Evolutionary conservation across 2,329 filamentous ascomycete species (phyloP).

Genomic region (Tympanopsis confertula): DNA sequence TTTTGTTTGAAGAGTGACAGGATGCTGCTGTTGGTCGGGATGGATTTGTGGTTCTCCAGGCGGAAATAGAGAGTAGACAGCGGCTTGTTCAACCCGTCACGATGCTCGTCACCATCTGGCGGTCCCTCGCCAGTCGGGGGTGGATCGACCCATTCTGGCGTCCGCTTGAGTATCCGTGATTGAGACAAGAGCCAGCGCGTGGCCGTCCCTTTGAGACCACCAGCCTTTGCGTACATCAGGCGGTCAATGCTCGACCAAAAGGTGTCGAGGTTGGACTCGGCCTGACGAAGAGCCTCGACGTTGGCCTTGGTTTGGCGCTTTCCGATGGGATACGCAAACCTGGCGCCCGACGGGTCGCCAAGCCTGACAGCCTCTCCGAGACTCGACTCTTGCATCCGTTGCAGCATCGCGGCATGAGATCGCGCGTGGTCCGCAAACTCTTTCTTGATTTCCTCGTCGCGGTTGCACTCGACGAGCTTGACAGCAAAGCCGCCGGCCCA

Average conservation of each 20-base stretch:
- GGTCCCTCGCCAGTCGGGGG: too few relatives aligned
- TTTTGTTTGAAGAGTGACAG: too few relatives aligned
- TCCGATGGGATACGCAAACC: conserved; percentile 28
- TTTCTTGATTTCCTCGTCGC: conserved; percentile 11
- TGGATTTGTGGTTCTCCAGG: neutral
- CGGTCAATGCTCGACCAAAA: conserved; percentile 29
- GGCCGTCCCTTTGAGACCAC: neutral
- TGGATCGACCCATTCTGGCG: conserved; percentile 34
- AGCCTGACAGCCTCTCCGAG: too few relatives aligned
- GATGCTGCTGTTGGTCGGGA: conserved; percentile 7
- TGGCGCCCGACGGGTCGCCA: conserved; percentile 19
- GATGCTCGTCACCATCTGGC: neutral
- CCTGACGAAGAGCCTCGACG: conserved; percentile 25
- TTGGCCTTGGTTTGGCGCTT: conserved; percentile 33
- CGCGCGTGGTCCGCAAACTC: conserved; percentile 9
- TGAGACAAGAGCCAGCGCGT: conserved; percentile 15
- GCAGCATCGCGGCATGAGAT: neutral
- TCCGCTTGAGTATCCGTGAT: conserved; percentile 28
- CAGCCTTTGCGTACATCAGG: conserved; percentile 2
- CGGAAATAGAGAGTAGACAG: conserved; percentile 13
- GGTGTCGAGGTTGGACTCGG: conserved; percentile 32
- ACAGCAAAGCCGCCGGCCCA: conserved; percentile 32
- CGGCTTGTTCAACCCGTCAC: conserved; percentile 6
- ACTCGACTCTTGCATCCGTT: neutral
- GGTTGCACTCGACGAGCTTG: conserved; percentile 12